Base-by-base conservation (phyloP, 495 filamentous ascomycete species). In the Trichoderma reesei region DNA sequence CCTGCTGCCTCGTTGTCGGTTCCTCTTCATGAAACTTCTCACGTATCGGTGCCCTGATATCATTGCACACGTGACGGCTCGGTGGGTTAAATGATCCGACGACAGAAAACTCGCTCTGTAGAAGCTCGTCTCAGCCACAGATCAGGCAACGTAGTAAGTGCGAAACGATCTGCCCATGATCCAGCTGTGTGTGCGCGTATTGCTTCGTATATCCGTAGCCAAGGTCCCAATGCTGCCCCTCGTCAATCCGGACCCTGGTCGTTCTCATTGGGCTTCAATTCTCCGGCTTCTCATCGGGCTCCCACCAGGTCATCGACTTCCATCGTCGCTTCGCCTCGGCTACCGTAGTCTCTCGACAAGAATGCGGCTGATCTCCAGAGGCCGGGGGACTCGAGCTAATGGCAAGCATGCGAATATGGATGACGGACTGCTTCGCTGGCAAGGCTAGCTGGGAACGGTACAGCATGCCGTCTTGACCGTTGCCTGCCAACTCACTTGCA, bases 231-330 rank as follows among this genome's bases (percentile, higher is more conserved):
- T 26, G 26, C 26, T 18, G 11, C 42, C 42, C 42, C 42, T 46
- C 42, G 38, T n/a, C 42, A 13, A 46, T 46, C 48, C 13, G 8
- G 18, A 26, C 42, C 48, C 48, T 33, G 33, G 48, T 56, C 48
- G 26, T 31, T 26, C 10, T 8, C 26, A 56, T 56, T 56, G 48
- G 48, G 48, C 48, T 56, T 56, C 48, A 56, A 56, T 56, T 56
- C 48, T 31, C 48, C 48, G 48, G 48, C 5, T 31, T 16, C 48
- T 8, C 18, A 56, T 31, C 33, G 8, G 5, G 26, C 33, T 1
- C 26, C 14, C 48, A 11, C 33, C 26, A 56, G 48, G 48, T 31
- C 33, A 18, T 31, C 10, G 18, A 16, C 48, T 56, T 26, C 20
- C 48, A 31, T 33, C 33, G 2, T 31, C 9, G 7, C 10, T 56